A percentile compares a stretch with the other conserved stretches of the same genome.
phyloP scores from a whole-genome alignment of 148 eudicot species.

The Pharnaceum exiguum region DNA sequence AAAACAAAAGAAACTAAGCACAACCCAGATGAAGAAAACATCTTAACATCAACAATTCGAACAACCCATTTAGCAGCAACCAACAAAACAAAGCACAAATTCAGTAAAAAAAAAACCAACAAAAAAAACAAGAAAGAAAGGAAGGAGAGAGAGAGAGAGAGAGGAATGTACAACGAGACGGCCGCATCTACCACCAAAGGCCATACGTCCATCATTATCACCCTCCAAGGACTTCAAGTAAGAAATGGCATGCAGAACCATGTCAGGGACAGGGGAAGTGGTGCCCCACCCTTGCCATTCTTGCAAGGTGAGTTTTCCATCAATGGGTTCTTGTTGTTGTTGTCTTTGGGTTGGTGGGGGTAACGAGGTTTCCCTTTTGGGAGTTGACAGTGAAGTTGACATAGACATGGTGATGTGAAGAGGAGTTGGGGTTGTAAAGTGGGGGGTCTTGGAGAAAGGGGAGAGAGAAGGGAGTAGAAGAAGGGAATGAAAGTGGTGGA shows the following conservation, averaged over 20 bases:
- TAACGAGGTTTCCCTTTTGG: no score
- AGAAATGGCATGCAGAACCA: slow-evolving; percentile 48
- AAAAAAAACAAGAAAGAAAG: not conserved
- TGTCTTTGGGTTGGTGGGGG: slow-evolving; percentile 12
- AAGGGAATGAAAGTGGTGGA: no score
- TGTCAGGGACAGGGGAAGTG: slow-evolving; percentile 53
- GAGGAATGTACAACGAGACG: slow-evolving; percentile 38
- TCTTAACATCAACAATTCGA: not conserved
- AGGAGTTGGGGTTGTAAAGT: no score
- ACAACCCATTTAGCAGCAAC: not conserved
- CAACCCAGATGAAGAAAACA: not conserved
- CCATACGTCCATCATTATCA: slow-evolving; percentile 43
- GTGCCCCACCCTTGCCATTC: slow-evolving; percentile 98
- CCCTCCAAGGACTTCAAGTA: slow-evolving; percentile 60
- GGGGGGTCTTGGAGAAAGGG: no score
- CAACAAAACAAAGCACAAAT: not conserved
- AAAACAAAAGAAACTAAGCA: not conserved
- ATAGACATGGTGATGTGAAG: no score
- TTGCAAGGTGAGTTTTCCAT: slow-evolving; percentile 33
- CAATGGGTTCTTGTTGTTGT: slow-evolving; percentile 9
- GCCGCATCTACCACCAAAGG: slow-evolving; percentile 74
- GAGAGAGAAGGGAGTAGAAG: no score
- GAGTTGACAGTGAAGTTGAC: no score
- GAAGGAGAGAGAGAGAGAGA: not conserved
- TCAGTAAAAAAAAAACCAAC: not conserved